A percentile compares a stretch with the other conserved stretches of the same genome.
Evolutionary conservation across 345 rosid species (phyloP).

Genomic region (Arabis alpina): DNA sequence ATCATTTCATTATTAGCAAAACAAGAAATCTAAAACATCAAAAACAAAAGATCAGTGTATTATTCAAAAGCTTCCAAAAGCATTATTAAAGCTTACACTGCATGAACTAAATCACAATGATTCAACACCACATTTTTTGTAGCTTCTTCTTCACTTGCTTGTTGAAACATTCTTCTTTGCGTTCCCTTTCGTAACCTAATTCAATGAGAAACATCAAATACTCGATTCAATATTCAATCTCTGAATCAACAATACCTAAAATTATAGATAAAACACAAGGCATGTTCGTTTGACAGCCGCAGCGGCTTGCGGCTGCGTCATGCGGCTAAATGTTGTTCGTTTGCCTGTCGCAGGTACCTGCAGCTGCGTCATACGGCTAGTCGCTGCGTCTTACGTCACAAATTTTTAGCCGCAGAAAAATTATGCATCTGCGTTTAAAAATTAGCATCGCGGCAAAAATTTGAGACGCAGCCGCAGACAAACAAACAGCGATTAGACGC

Average conservation of each 20-base stretch:
- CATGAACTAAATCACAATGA: constrained; percentile 23
- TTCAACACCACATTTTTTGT: constrained; percentile 20
- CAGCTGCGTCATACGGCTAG: too few species aligned
- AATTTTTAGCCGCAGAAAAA: too few species aligned
- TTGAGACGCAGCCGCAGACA: too few species aligned
- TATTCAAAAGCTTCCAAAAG: constrained; percentile 30
- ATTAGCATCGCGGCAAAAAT: too few species aligned
- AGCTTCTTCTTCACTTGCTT: constrained; percentile 37
- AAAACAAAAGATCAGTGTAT: constrained; percentile 14
- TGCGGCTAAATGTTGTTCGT: too few species aligned
- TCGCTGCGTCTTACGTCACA: too few species aligned
- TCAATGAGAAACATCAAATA: constrained; percentile 21
- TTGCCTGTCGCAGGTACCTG: too few species aligned
- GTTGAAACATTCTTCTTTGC: constrained; percentile 37
- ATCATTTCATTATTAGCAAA: constrained; percentile 31
- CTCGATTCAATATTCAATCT: background rate
- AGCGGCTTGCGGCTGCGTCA: too few species aligned
- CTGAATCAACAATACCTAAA: constrained; percentile 2
- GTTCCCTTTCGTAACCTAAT: constrained; percentile 39
- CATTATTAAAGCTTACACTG: constrained; percentile 37
- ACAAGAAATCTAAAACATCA: constrained; percentile 26
- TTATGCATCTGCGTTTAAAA: too few species aligned
- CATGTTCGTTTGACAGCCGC: too few species aligned
- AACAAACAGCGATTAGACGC: too few species aligned
- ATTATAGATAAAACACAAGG: too few species aligned